Base-by-base conservation (phyloP, 2,329 filamentous ascomycete species). In the Exophiala lecanii-corni region DNA sequence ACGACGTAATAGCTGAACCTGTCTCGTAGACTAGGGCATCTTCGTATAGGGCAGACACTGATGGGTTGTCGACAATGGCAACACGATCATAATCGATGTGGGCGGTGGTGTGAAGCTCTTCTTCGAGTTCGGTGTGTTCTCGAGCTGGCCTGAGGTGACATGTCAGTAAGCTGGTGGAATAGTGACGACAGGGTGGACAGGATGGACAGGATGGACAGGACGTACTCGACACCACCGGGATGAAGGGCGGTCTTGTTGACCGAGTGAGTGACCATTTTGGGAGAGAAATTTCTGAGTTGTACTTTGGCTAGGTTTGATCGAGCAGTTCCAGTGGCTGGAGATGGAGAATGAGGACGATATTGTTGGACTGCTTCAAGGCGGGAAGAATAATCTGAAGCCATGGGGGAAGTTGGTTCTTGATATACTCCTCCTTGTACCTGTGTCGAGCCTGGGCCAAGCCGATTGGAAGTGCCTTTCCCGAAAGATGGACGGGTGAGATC, bases 31-130 rank as follows among this genome's bases (percentile, higher is more conserved):
- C 54, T 54, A 98, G 81, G 43, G 92, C 92, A 85, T 98, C 92
- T 80, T 98, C 92, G 76, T 98, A 98, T 54, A 98, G 82, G 46
- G 89, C 85, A 54, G 92, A 84, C 50, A 97, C 92, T 44, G 91
- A 92, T 53, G 91, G 89, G 72, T 98, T 97, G 72, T 88, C 86
- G 59, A 82, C 89, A 76, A 98, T 98, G 53, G 92, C 87, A 62
- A 98, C 92, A 64, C 89, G 86, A 71, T 97, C 86, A 68, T 97
- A 98, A 78, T 98, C 92, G 64, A 98, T 98, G 78, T 98, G 91
- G 57, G 92, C 92, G 64, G 84, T 89, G 71, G 96, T 88, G 70
- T 97, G 89, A 50, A 98, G 85, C 68, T 95, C 88, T 73, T 97
- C 89, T 73, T 98, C 89, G 55, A 98, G 82, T 68, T 97, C 92